A percentile compares a stretch with the other conserved stretches of the same genome.
Conservation (phyloP, 257 asterid genomes). For the Lycium barbarum region DNA sequence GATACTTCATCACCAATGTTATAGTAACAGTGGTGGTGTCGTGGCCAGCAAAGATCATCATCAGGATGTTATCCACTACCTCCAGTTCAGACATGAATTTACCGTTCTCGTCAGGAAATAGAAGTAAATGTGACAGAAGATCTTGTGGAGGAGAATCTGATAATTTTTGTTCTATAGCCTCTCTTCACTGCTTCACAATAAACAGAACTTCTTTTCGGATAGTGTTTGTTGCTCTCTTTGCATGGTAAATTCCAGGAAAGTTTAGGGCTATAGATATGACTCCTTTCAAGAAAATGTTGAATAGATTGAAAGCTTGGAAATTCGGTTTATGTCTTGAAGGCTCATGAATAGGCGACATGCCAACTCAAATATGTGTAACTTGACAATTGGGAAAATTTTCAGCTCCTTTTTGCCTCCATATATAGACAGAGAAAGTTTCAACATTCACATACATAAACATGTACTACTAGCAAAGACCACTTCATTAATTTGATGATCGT, state of each 20-base stretch:
- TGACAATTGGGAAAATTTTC: conserved; percentile 57
- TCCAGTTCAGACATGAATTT: conserved; percentile 66
- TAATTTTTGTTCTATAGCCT: conserved; percentile 47
- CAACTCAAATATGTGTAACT: conserved; percentile 65
- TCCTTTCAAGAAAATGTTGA: conserved; percentile 68
- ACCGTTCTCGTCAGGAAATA: conserved; percentile 61
- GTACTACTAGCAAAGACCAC: neutral
- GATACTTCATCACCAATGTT: conserved; percentile 62
- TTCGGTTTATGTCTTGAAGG: conserved; percentile 60
- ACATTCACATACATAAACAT: neutral
- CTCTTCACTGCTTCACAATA: conserved; percentile 61
- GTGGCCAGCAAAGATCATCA: conserved; percentile 80
- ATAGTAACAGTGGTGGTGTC: conserved; percentile 73
- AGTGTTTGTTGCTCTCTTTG: conserved; percentile 54
- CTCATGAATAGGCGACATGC: conserved; percentile 81
- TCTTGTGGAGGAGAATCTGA: conserved; percentile 55
- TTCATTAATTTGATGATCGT: neutral
- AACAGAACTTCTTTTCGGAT: conserved; percentile 50
- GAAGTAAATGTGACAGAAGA: conserved; percentile 76
- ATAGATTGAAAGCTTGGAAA: conserved; percentile 54
- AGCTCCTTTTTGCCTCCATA: conserved; percentile 56
- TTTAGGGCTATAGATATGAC: conserved; percentile 61
- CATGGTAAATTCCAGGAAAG: conserved; percentile 68
- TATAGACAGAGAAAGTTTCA: neutral
- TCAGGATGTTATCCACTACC: conserved; percentile 62